These are phyloP conservation scores for Cornus controversa DNA, from an alignment of 148 eudicot genomes.

Conservation along the genomic window DNA sequence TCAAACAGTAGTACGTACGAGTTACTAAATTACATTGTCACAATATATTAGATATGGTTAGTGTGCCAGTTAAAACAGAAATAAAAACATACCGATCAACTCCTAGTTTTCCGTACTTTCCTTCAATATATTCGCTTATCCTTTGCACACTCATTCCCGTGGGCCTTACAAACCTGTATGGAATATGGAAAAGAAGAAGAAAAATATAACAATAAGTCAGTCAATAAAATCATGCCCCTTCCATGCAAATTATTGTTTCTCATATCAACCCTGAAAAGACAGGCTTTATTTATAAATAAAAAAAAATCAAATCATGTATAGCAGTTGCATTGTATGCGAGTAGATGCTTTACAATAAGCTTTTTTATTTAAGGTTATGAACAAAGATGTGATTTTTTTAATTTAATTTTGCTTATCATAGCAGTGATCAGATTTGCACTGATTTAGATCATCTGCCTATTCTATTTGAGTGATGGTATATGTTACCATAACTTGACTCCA, in stretches of 20 bases:
- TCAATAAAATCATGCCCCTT: neutral
- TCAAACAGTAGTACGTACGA: neutral
- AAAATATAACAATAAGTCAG: slow-evolving; percentile 13
- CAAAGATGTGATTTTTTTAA: no score
- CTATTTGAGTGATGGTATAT: neutral
- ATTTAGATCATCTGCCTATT: neutral
- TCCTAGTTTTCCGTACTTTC: slow-evolving; percentile 85
- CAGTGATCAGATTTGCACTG: neutral
- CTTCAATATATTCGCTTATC: slow-evolving; percentile 76
- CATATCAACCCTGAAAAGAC: neutral
- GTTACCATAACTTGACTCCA: neutral
- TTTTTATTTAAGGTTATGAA: neutral
- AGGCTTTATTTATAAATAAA: neutral
- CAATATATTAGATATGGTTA: neutral
- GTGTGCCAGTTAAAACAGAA: neutral
- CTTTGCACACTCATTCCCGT: slow-evolving; percentile 74
- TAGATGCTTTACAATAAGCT: neutral
- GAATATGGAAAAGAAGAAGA: slow-evolving; percentile 1
- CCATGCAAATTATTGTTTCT: neutral
- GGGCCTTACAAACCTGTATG: slow-evolving; percentile 96
- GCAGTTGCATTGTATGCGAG: neutral
- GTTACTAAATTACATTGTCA: neutral
- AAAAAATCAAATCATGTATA: neutral
- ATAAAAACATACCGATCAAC: slow-evolving; percentile 64
- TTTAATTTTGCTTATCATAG: neutral